Evolutionary conservation across 805 yeast species (phyloP).

Genomic region (Nakazawaea sp.): DNA sequence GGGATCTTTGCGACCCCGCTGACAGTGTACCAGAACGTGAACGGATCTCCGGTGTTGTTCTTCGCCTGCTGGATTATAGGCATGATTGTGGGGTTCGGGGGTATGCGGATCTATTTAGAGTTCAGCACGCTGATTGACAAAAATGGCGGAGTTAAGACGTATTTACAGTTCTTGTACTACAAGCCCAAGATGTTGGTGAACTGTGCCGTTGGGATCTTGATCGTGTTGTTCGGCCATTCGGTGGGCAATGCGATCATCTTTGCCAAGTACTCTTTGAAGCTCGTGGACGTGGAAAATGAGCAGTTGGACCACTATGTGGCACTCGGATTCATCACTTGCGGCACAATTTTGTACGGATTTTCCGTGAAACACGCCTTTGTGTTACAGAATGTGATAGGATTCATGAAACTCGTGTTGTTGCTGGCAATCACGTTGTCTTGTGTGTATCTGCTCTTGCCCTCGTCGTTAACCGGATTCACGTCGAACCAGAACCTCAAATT

Average conservation of each 20-base stretch:
- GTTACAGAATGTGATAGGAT: slow-evolving; percentile 51
- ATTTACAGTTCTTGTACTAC: slow-evolving; percentile 50
- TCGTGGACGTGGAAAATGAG: slow-evolving; percentile 28
- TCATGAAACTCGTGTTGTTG: slow-evolving; percentile 41
- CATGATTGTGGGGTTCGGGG: slow-evolving; percentile 46
- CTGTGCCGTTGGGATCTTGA: slow-evolving; percentile 40
- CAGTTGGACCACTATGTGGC: slow-evolving; percentile 26
- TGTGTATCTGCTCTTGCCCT: slow-evolving; percentile 37
- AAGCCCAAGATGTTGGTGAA: slow-evolving; percentile 45
- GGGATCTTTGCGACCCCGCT: slow-evolving; percentile 61
- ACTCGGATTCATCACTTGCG: slow-evolving; percentile 20
- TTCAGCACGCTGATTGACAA: slow-evolving; percentile 54
- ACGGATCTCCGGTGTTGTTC: slow-evolving; percentile 47
- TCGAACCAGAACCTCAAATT: slow-evolving; percentile 6
- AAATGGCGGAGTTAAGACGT: slow-evolving; percentile 60
- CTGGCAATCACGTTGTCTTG: slow-evolving; percentile 44
- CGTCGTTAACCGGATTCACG: slow-evolving; percentile 20
- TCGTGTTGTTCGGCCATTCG: slow-evolving; percentile 48
- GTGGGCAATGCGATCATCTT: slow-evolving; percentile 51
- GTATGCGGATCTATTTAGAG: slow-evolving; percentile 51
- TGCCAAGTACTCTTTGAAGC: slow-evolving; percentile 49
- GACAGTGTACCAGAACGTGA: slow-evolving; percentile 47
- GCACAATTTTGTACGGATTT: slow-evolving; percentile 40
- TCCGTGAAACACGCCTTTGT: slow-evolving; percentile 46
- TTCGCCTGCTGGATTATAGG: slow-evolving; percentile 49